phyloP scores from a whole-genome alignment of 345 rosid genomes.

The Pugionium dolabratum region DNA sequence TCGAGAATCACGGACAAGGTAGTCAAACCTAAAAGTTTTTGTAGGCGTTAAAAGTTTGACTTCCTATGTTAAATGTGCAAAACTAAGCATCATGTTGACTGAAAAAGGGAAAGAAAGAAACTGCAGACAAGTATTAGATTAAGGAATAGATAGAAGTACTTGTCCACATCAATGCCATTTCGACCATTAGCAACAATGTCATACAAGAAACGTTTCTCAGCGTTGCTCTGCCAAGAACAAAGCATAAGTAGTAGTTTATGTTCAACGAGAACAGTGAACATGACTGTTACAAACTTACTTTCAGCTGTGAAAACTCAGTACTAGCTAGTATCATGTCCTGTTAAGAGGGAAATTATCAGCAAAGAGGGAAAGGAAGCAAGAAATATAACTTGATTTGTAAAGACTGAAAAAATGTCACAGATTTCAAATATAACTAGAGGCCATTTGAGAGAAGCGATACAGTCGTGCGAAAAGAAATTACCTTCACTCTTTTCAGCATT shows the following conservation, averaged over 20 bases:
- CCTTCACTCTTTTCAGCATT: conserved; percentile 85
- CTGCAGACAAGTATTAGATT: conserved; percentile 27
- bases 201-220: conserved; percentile 77
- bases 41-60: conserved; percentile 10
- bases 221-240: conserved; percentile 49
- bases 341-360: conserved; percentile 30
- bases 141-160: conserved; percentile 44
- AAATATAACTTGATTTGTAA: background rate
- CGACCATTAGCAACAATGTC: conserved; percentile 98
- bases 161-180: conserved; percentile 96
- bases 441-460: conserved; percentile 21
- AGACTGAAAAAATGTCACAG: conserved; percentile 9
- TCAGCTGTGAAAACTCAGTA: conserved; percentile 54
- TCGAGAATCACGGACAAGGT: conserved; percentile 85
- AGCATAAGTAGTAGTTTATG: conserved; percentile 24
- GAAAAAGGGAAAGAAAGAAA: conserved; percentile 13
- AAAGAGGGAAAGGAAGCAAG: conserved; percentile 25
- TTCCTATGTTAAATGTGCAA: background rate
- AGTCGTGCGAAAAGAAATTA: conserved; percentile 36
- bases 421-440: conserved; percentile 11
- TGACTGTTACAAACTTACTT: conserved; percentile 46
- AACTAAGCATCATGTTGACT: conserved; percentile 6
- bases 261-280: conserved; percentile 7
- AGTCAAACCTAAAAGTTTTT: conserved; percentile 70
- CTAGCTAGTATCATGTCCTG: conserved; percentile 95